Percentiles rank a stretch among this genome's conserved stretches.
phyloP scores from a whole-genome alignment of 768 basidiomycete species.

The Podaxis sp. region DNA sequence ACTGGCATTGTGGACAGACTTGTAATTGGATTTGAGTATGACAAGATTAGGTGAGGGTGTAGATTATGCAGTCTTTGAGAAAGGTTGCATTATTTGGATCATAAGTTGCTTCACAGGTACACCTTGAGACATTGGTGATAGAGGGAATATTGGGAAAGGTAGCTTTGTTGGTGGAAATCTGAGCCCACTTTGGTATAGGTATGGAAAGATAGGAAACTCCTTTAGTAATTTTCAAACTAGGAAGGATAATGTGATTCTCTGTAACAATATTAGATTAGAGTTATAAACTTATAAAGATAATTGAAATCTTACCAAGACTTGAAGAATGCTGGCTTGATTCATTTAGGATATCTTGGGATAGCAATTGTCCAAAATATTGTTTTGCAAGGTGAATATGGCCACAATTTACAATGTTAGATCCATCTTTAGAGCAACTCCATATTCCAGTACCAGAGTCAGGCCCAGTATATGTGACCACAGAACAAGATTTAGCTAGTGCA shows the following conservation, averaged over 20 bases:
- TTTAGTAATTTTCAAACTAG: background rate
- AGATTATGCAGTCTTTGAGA: conserved; percentile 12
- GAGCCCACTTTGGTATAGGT: conserved; percentile 8
- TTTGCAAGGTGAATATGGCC: too few relatives aligned
- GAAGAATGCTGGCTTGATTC: too few relatives aligned
- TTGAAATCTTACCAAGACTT: too few relatives aligned
- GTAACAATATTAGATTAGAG: too few relatives aligned
- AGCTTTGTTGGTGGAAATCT: conserved; percentile 8
- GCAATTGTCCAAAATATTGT: too few relatives aligned
- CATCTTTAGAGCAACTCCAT: too few relatives aligned
- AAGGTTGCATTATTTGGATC: background rate
- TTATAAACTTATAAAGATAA: too few relatives aligned
- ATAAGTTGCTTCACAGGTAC: background rate
- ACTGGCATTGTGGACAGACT: conserved; percentile 12
- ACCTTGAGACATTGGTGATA: background rate
- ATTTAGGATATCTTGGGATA: too few relatives aligned
- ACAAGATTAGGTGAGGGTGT: conserved; percentile 6
- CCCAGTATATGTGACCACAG: too few relatives aligned
- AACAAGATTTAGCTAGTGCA: too few relatives aligned
- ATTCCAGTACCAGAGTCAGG: too few relatives aligned
- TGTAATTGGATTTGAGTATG: conserved; percentile 14
- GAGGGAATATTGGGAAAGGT: background rate
- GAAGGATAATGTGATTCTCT: background rate
- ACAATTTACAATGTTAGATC: too few relatives aligned
- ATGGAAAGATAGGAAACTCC: background rate